Base-by-base conservation (phyloP, 2,329 filamentous ascomycete species). In the Periconia macrospinosa region DNA sequence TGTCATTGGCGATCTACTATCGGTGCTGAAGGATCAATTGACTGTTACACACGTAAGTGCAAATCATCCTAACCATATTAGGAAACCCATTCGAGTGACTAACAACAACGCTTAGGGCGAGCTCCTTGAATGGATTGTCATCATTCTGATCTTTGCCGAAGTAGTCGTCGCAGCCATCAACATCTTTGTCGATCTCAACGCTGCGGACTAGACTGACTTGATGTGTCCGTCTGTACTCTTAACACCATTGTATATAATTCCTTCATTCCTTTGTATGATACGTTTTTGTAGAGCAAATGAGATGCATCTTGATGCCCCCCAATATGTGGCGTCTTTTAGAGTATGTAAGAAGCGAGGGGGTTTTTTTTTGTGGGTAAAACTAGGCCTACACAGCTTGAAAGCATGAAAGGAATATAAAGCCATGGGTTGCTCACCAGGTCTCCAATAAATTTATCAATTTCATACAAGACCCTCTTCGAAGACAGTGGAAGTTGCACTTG, bases 71-170 rank as follows among this genome's bases (percentile, higher is more conserved):
- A 14, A 9, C 9, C 6, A 2, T 19, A 19, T 42, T 30, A 7
- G 7, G 27, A 35, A 6, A 15, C 17, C 5, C 40, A 35, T 37
- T 20, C 15, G 30, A 15, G 9, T 30, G 41, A 59, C 65, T 42
- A 63, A 54, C 51, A 42, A 58, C 41, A 20, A 11, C 13, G 6
- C 19, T 10, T 35, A 74, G 71, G 77, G 78, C 43, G 79, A 81
- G 58, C 72, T 80, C 45, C 71, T 81, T 30, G 79, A 81, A 53
- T 81, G 79, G 79, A 80, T 81, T 50, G 92, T 99, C 42, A 97
- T 99, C 66, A 83, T 97, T 19, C 85, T 99, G 47, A 97, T 99
- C 68, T 93, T 92, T 8, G 92, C 92, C 13, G 94, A 99, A 72
- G 97, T 97, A 57, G 78, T 97, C 8, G 92, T 97, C 45, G 92